Conservation (phyloP, 2,329 filamentous ascomycete species). For the Colletotrichum incanum region DNA sequence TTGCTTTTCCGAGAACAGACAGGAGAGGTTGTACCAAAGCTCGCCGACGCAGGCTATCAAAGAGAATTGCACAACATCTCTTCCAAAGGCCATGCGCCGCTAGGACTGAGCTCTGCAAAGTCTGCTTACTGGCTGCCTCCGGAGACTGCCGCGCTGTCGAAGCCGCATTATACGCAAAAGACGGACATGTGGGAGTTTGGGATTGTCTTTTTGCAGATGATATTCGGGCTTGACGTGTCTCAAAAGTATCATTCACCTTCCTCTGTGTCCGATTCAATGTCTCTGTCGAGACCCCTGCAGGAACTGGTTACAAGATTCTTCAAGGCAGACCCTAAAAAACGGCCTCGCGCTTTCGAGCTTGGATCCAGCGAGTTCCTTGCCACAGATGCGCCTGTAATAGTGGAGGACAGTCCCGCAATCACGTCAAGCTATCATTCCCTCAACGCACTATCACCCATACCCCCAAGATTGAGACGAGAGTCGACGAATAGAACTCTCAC, state of each 20-base stretch:
- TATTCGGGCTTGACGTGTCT: slow-evolving; percentile 85
- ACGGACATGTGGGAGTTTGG: slow-evolving; percentile 97
- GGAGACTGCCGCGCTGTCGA: slow-evolving; percentile 77
- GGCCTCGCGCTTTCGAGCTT: slow-evolving; percentile 85
- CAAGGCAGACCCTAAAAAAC: slow-evolving; percentile 85
- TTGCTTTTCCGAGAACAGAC: slow-evolving; percentile 80
- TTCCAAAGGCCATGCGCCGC: slow-evolving; percentile 66
- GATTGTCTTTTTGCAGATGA: slow-evolving; percentile 92
- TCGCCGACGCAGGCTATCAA: slow-evolving; percentile 83
- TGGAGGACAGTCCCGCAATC: slow-evolving; percentile 59
- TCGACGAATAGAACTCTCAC: slow-evolving; percentile 69
- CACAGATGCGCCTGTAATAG: slow-evolving; percentile 74
- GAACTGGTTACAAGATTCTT: slow-evolving; percentile 90
- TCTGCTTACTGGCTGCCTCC: slow-evolving; percentile 89
- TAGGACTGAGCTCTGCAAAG: slow-evolving; percentile 73
- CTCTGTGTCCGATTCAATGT: slow-evolving; percentile 78
- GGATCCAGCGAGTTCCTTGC: slow-evolving; percentile 77
- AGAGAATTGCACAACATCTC: slow-evolving; percentile 75
- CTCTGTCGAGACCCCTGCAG: slow-evolving; percentile 81
- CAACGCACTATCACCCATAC: slow-evolving; percentile 60
- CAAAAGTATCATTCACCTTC: slow-evolving; percentile 85
- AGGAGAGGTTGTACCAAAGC: slow-evolving; percentile 80
- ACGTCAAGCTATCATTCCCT: slow-evolving; percentile 61
- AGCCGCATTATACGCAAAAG: slow-evolving; percentile 78
- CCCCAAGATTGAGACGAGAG: slow-evolving; percentile 71